Conservation (phyloP, 495 filamentous ascomycete genomes). For the Hyphodiscus hymeniophilus region DNA sequence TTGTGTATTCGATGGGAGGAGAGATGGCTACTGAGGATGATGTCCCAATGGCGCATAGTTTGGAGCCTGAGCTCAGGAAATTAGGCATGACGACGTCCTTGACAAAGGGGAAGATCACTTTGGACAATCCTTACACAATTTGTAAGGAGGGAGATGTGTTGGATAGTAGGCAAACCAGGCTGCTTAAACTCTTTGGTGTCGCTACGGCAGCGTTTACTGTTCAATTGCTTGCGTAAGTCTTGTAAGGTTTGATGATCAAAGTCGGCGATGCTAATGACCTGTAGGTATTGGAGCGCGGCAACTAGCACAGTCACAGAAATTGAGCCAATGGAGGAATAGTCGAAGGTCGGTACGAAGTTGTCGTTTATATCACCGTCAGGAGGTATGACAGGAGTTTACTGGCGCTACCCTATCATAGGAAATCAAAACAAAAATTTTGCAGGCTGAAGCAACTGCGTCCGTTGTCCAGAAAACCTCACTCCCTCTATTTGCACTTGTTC, state of each 20-base stretch:
- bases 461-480: too few species aligned
- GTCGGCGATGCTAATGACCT: slow-evolving; percentile 9
- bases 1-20: slow-evolving; percentile 65
- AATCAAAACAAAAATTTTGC: slow-evolving; percentile 22
- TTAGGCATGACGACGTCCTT: slow-evolving; percentile 83
- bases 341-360: slow-evolving; percentile 2
- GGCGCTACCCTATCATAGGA: slow-evolving; percentile 22
- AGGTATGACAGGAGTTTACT: slow-evolving; percentile 19
- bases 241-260: not conserved
- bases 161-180: slow-evolving; percentile 79
- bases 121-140: slow-evolving; percentile 70
- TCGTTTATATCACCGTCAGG: slow-evolving; percentile 22
- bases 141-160: slow-evolving; percentile 75
- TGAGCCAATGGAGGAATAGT: slow-evolving; percentile 35
- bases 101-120: slow-evolving; percentile 76
- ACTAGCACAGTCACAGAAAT: slow-evolving; percentile 52
- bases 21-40: slow-evolving; percentile 75
- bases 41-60: slow-evolving; percentile 72
- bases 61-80: slow-evolving; percentile 80
- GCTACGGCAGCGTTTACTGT: slow-evolving; percentile 84
- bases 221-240: slow-evolving; percentile 52
- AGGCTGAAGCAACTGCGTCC: slow-evolving; percentile 18
- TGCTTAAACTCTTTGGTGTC: slow-evolving; percentile 91
- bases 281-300: slow-evolving; percentile 53
- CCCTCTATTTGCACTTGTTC: too few species aligned